Evolutionary conservation across 306 rosid genomes (phyloP).

Genomic region (Cucumis melo): DNA sequence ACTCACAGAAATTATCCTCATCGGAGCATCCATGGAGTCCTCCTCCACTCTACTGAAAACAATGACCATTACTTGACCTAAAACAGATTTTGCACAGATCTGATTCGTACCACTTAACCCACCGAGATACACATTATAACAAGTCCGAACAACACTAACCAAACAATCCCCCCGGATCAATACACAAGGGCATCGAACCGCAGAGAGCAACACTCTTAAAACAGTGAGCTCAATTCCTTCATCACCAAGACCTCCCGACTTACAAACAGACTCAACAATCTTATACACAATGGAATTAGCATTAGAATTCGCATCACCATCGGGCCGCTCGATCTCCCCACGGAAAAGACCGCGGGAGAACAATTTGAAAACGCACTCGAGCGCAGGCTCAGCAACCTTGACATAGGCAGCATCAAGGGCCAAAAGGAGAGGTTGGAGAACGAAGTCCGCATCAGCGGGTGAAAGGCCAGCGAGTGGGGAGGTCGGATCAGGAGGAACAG

Average conservation of each 20-base stretch:
- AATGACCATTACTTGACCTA: slow-evolving; percentile 81
- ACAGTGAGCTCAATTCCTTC: slow-evolving; percentile 73
- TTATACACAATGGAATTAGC: slow-evolving; percentile 24
- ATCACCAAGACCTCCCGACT: slow-evolving; percentile 71
- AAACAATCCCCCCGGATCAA: slow-evolving; percentile 74
- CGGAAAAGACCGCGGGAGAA: slow-evolving; percentile 66
- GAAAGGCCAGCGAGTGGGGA: slow-evolving; percentile 58
- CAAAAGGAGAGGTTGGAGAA: slow-evolving; percentile 60
- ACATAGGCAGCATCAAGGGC: slow-evolving; percentile 70
- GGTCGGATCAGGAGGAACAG: slow-evolving; percentile 20
- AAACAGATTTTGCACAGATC: slow-evolving; percentile 98
- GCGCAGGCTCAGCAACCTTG: slow-evolving; percentile 93
- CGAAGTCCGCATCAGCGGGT: slow-evolving; percentile 49
- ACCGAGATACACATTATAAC: slow-evolving; percentile 93
- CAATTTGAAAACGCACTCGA: slow-evolving; percentile 79
- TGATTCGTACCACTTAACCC: slow-evolving; percentile 91
- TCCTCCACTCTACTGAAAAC: slow-evolving; percentile 72
- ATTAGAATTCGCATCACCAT: slow-evolving; percentile 6
- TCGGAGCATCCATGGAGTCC: slow-evolving; percentile 43
- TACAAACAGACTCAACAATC: slow-evolving; percentile 64
- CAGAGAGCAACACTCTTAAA: slow-evolving; percentile 66
- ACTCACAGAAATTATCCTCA: slow-evolving; percentile 45
- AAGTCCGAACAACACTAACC: slow-evolving; percentile 72
- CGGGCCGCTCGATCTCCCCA: slow-evolving; percentile 62
- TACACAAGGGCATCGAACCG: slow-evolving; percentile 63